These are phyloP conservation scores for Calonectria ilicicola DNA, from an alignment of 2,329 filamentous ascomycete genomes.

Conservation along the genomic window DNA sequence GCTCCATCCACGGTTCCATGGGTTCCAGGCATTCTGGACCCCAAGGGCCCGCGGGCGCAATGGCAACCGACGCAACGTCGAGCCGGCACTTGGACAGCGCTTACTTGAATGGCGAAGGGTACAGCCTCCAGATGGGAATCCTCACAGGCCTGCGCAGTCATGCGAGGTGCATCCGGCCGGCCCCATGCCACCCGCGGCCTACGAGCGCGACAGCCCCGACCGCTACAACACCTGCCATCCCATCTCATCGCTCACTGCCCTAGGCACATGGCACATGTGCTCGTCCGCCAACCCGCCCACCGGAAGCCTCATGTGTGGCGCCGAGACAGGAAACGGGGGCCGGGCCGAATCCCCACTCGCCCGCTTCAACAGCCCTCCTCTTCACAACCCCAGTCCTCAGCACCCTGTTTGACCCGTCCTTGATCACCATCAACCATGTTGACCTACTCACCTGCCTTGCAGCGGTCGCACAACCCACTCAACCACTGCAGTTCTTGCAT, in stretches of 20 bases:
- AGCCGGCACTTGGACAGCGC: constrained; percentile 12
- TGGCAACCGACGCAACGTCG: constrained; percentile 7
- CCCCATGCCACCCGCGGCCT: constrained; percentile 3
- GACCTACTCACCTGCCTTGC: constrained; percentile 1
- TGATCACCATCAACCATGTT: constrained; percentile 9
- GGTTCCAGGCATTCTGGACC: constrained; percentile 1
- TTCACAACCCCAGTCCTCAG: background rate
- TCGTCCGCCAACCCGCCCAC: constrained; percentile 35
- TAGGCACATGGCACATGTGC: constrained; percentile 16
- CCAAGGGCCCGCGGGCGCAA: constrained; percentile 2
- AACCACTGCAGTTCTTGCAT: background rate
- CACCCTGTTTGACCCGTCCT: constrained; percentile 13
- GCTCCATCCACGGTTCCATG: background rate
- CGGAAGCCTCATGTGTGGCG: constrained; percentile 41
- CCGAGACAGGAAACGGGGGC: constrained; percentile 37
- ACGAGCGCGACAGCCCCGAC: constrained; percentile 1
- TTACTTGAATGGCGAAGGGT: background rate
- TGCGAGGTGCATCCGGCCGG: background rate
- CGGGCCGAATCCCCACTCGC: constrained; percentile 45
- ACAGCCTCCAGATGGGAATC: background rate
- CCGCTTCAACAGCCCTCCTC: constrained; percentile 22
- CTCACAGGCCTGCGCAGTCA: background rate
- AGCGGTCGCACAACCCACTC: constrained; percentile 13
- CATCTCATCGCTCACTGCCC: constrained; percentile 2
- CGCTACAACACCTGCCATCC: constrained; percentile 12